These are phyloP conservation scores for Kitagawia praeruptora DNA, from an alignment of 129 eudicot genomes.

Conservation along the genomic window DNA sequence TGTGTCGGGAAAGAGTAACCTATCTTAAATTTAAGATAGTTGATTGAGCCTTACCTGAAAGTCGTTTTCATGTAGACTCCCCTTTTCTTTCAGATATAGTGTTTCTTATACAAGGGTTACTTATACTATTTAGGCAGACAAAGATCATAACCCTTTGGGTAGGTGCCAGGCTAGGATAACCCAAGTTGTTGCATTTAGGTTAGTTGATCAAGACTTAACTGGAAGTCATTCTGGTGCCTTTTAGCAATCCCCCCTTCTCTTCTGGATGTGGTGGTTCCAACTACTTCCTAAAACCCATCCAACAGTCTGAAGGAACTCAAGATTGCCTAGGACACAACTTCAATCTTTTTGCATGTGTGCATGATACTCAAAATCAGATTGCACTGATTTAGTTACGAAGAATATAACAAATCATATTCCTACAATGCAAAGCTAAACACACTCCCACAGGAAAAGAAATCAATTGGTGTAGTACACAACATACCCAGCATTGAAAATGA, in stretches of 20 bases:
- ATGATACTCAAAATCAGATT: not conserved
- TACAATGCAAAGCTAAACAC: not conserved
- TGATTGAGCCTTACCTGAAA: not conserved
- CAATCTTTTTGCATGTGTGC: not conserved
- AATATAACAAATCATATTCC: not conserved
- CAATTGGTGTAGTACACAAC: not conserved
- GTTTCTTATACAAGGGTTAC: not conserved
- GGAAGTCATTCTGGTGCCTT: no score
- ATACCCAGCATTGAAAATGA: slow-evolving; percentile 96
- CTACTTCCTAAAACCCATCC: not conserved
- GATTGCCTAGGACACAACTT: not conserved
- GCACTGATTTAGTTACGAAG: not conserved
- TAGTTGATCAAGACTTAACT: no score
- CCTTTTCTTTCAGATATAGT: not conserved
- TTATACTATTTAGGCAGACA: not conserved
- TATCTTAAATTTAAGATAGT: not conserved
- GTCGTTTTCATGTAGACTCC: not conserved
- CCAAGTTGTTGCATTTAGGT: not conserved
- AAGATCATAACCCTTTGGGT: not conserved
- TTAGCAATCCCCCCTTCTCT: not conserved
- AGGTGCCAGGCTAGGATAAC: not conserved
- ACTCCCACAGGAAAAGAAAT: not conserved
- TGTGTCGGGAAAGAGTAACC: no score
- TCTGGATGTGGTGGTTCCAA: not conserved
- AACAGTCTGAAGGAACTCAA: not conserved